Percentiles rank a stretch among this genome's conserved stretches.
Conservation (phyloP, 2,329 filamentous ascomycete genomes). For the Colletotrichum simmondsii region DNA sequence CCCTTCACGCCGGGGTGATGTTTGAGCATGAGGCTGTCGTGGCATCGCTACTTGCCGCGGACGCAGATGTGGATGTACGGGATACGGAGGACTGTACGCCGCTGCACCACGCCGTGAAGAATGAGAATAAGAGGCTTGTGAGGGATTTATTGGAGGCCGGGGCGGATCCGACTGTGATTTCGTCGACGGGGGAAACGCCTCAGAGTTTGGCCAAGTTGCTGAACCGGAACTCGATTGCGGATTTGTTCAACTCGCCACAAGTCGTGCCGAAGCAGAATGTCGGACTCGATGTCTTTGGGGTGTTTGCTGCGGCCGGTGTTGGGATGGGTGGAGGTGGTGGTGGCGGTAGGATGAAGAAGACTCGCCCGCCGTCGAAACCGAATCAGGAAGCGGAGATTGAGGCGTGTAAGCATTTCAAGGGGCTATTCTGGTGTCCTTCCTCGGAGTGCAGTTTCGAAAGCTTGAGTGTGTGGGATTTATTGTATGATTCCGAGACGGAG, state of each 20-base stretch:
- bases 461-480: slow-evolving; percentile 33
- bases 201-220: slow-evolving; percentile 29
- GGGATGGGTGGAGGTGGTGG: no score
- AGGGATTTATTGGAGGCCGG: slow-evolving; percentile 34
- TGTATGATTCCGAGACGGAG: slow-evolving; percentile 35
- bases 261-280: slow-evolving; percentile 27
- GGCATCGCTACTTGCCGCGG: slow-evolving; percentile 24
- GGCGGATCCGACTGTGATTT: slow-evolving; percentile 34
- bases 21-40: slow-evolving; percentile 37
- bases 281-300: neutral
- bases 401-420: slow-evolving; percentile 32
- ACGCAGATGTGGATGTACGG: slow-evolving; percentile 28
- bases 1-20: slow-evolving; percentile 35
- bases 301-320: no score
- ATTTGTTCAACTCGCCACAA: slow-evolving; percentile 31
- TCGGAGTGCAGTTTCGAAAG: slow-evolving; percentile 34
- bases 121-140: slow-evolving; percentile 31
- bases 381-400: slow-evolving; percentile 33
- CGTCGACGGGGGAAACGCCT: slow-evolving; percentile 34
- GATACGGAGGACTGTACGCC: slow-evolving; percentile 36
- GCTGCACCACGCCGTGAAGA: slow-evolving; percentile 36
- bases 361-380: slow-evolving; percentile 22
- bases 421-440: slow-evolving; percentile 33
- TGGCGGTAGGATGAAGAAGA: slow-evolving; percentile 4
- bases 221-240: slow-evolving; percentile 26